A percentile compares a stretch with the other conserved stretches of the same genome.
Conservation (phyloP, 164 flowering plant species). For the Nelumbo lutea region DNA sequence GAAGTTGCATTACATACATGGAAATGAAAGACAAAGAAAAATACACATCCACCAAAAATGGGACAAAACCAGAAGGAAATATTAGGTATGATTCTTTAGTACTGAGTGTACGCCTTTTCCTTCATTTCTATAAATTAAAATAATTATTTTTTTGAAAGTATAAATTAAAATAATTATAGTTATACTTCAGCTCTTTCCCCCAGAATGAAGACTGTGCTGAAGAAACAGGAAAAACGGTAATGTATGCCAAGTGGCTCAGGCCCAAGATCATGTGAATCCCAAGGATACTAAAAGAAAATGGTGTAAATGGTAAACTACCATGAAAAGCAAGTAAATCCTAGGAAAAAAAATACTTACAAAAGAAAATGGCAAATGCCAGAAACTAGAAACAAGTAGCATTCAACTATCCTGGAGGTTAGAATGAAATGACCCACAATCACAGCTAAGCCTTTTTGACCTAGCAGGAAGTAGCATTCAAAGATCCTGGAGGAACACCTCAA, state of each 20-base stretch:
- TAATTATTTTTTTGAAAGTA: no score
- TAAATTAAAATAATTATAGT: neutral
- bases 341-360: no score
- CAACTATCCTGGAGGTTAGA: no score
- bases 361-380: neutral
- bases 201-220: neutral
- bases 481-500: neutral
- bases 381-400: neutral
- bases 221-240: neutral
- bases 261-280: neutral
- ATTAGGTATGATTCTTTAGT: neutral
- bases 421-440: neutral
- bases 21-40: neutral
- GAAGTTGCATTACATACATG: conserved; percentile 23
- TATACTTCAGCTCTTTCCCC: neutral
- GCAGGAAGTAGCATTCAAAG: neutral
- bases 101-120: neutral
- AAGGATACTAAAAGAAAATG: neutral
- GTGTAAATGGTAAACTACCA: neutral
- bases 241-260: neutral
- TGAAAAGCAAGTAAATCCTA: neutral
- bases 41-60: neutral
- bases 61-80: neutral
- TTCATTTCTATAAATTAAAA: neutral
- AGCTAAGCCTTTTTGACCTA: no score